Conservation (phyloP, 495 filamentous ascomycete species). For the Neurospora intermedia region DNA sequence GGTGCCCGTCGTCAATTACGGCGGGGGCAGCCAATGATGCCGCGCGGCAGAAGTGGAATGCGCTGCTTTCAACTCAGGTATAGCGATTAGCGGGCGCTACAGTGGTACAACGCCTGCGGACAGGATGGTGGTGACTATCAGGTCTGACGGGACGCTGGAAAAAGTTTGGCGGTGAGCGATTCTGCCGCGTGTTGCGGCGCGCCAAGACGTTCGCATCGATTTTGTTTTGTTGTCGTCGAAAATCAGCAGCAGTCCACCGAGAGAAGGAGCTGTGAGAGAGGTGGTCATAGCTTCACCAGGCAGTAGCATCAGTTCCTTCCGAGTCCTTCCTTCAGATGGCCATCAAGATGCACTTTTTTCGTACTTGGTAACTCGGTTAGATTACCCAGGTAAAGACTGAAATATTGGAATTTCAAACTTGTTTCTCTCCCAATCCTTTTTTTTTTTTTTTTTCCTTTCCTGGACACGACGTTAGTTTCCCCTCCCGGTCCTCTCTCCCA, state of each 20-base stretch:
- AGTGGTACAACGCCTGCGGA: background rate
- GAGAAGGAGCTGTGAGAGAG: background rate
- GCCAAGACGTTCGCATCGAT: background rate
- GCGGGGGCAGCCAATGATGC: background rate
- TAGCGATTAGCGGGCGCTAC: background rate
- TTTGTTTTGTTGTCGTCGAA: background rate
- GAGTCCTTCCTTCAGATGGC: background rate
- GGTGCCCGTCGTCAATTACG: background rate
- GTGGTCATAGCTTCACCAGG: conserved; percentile 6
- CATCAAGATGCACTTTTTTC: background rate
- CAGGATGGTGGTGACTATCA: background rate
- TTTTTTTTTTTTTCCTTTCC: too few species aligned
- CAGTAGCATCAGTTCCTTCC: background rate
- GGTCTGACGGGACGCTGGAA: conserved; percentile 3
- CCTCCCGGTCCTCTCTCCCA: too few species aligned
- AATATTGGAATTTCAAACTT: too few species aligned
- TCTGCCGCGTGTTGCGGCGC: conserved; percentile 13
- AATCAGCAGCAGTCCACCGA: background rate
- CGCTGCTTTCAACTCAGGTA: conserved; percentile 11
- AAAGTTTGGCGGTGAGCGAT: conserved; percentile 22
- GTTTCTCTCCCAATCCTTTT: too few species aligned
- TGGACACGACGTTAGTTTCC: too few species aligned
- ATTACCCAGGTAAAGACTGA: background rate
- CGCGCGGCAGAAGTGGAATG: background rate
- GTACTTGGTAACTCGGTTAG: background rate